Evolutionary conservation across 2,329 filamentous ascomycete species (phyloP), one percentile per base, ranked within the genome.

Genomic region (Hypoxylon sp.): DNA sequence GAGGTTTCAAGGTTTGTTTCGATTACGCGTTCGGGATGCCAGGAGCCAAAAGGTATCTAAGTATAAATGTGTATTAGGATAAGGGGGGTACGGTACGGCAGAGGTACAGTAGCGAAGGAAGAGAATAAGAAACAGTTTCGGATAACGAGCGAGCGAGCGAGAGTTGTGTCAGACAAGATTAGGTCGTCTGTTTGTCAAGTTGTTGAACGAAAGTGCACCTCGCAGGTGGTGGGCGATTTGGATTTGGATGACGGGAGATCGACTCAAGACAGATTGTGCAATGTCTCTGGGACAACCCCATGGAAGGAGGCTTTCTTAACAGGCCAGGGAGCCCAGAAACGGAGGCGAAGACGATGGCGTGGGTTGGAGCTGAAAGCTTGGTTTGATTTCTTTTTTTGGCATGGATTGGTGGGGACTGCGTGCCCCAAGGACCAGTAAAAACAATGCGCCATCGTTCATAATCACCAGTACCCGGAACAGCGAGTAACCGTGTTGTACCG

Each of bases 11-110:
- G 61, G 54, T 68, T 65, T 62, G 70, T 71, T 68, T 69, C 68
- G 67, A 72, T 72, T 72, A 72, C 70, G 70, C 70, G 70, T 72
- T 68, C 63, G 57, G 65, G 46, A 24, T 27, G 37, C 53, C 32
- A 55, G 29, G 37, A 24, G 35, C 19, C 13, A 52, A 52, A 62
- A 61, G 50, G 61, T 35, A 63, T 54, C 50, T 54, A 46, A 24
- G 37, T 32, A 13, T 52, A 39, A 53, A 58, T 61, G 58, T n/a
- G 39, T 69, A 53, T 53, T 64, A 47, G 29, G 39, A 39, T 61
- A 51, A 67, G 59, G 50, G 50, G 61, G 64, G 67, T 37, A 37
- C 32, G 13, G 46, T 42, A 44, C n/a, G 46, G 24, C 53, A 35
- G 21, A 11, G 8, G 15, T 37, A n/a, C 4, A 31, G 17, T 24